These are phyloP conservation scores for Eucalyptus viminalis DNA, from an alignment of 345 rosid genomes.

Conservation along the genomic window DNA sequence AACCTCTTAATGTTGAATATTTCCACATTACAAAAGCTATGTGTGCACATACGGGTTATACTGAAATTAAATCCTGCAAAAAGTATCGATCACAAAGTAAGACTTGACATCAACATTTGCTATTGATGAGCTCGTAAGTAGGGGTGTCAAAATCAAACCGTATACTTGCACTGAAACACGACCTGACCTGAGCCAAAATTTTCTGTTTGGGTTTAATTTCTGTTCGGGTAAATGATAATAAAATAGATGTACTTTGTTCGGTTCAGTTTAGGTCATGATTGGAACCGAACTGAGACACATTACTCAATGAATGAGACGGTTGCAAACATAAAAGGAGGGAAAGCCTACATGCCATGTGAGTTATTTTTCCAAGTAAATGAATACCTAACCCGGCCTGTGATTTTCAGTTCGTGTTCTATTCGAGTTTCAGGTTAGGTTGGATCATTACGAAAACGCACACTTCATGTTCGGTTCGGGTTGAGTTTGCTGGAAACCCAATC, in stretches of 20 bases:
- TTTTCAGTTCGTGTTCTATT: background rate
- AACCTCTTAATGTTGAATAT: background rate
- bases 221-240: background rate
- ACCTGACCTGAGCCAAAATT: no score
- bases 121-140: background rate
- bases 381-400: background rate
- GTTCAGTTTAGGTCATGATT: background rate
- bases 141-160: background rate
- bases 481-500: background rate
- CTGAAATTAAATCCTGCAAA: background rate
- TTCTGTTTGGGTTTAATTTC: no score
- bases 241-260: background rate
- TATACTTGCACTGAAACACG: no score
- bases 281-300: background rate
- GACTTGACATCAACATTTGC: background rate
- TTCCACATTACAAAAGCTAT: background rate
- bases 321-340: background rate
- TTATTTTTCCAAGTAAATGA: background rate
- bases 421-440: background rate
- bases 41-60: background rate
- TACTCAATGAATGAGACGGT: no score
- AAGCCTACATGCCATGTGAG: background rate
- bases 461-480: background rate
- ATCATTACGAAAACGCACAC: background rate
- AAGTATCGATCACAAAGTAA: no score